Evolutionary conservation across 148 eudicot genomes (phyloP).

Genomic region (Vaccinium corymbosum): DNA sequence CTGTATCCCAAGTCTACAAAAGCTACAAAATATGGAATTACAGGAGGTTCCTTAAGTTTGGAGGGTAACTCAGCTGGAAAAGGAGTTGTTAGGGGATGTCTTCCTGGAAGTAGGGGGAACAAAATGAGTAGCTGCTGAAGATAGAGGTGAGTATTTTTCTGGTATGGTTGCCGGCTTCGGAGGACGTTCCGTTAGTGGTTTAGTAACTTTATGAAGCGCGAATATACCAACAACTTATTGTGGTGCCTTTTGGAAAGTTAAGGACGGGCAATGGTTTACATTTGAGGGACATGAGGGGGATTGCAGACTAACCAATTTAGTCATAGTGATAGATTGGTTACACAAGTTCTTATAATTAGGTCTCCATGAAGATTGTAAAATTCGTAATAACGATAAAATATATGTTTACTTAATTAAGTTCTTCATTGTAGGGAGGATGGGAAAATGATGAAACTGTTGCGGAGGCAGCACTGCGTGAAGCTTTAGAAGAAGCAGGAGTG

Average conservation of each 20-base stretch:
- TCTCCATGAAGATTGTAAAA: neutral
- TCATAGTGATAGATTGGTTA: neutral
- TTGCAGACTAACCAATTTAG: neutral
- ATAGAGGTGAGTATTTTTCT: neutral
- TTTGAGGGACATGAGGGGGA: neutral
- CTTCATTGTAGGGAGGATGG: conserved; percentile 70
- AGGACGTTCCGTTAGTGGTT: neutral
- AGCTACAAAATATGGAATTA: neutral
- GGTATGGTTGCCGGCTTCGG: neutral
- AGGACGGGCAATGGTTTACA: neutral
- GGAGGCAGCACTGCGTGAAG: conserved; percentile 86
- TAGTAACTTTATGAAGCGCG: neutral
- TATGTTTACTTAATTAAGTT: neutral
- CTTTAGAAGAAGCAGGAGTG: conserved; percentile 92
- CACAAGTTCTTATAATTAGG: neutral
- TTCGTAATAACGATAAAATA: neutral
- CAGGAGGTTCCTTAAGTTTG: neutral
- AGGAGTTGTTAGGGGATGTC: neutral
- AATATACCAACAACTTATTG: neutral
- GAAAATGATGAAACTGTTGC: conserved; percentile 88
- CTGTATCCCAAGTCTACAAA: neutral
- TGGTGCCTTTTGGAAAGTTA: neutral
- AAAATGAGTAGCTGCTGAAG: neutral
- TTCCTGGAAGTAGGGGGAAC: neutral
- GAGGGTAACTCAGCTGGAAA: neutral